Base-by-base conservation (phyloP, 1,284 basidiomycete species). In the Ustilago bromivora region DNA sequence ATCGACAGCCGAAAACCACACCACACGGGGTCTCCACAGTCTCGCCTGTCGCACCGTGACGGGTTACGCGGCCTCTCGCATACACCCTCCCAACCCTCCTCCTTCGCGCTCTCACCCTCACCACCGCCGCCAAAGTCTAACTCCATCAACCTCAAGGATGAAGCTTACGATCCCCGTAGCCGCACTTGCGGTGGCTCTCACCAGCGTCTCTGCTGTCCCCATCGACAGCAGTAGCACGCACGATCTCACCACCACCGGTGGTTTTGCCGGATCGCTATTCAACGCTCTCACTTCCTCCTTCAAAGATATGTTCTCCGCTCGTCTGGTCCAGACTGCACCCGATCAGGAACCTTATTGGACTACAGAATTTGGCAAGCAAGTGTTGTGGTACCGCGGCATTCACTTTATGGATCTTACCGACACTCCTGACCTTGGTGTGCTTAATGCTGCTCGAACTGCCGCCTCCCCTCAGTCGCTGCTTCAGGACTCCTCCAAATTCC, bases 361-460 rank as follows among this genome's bases (percentile, higher is more conserved):
- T 12, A 82, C 79, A 51, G 83, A 82, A 57, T 38, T 80, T 12
- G 72, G 78, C 47, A 82, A 84, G 54, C 70, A 75, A 36, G 65
- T 75, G 51, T 67, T 85, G 3, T 77, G 72, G 57, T 75, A 59
- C 53, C 60, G 71, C 2, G 72, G 75, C 1, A 34, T 71, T 4
- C 66, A 75, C n/a, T 85, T 82, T 61, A 77, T 85, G 57, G 84
- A 85, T 57, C 52, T 85, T 17, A 84, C 83, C 34, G 79, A 79
- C n/a, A 64, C 68, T 4, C 68, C 55, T 0, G 36, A 61, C 0
- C 67, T 77, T 0, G 81, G 74, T 1, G 28, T 31, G 35, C 64
- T 79, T 36, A 70, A 63, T 19, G 64, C 73, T 41, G 51, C 63
- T 7, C 57, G 57, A 13, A 6, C 49, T n/a, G 43, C 43, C 19